Base-by-base conservation (phyloP, 768 basidiomycete genomes). In the Kwoniella mangroviensis region DNA sequence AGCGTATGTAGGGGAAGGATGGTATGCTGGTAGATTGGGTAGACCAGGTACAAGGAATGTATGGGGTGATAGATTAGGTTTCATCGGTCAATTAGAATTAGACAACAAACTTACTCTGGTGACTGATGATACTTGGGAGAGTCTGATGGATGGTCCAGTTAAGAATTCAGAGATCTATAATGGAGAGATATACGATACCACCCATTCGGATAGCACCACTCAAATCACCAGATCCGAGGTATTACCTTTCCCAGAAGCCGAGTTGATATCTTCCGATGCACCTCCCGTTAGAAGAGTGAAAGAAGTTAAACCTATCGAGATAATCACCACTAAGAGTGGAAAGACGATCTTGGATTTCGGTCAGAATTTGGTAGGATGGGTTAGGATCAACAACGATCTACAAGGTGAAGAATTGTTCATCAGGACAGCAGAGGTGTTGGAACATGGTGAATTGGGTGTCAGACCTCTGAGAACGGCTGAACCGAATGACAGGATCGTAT, bases 341-440 rank as follows among this genome's bases (percentile, higher is more conserved):
- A 78, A 80, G 57, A 73, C 41, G 15, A 68, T 81, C n/a, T 53
- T 82, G 21, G 80, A 81, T 66, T 82, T 82, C 60, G 81, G 81
- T 12, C 79, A 82, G 60, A 82, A 82, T 58, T 63, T 82, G 13
- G 80, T 79, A 1, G 81, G 81, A 15, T 78, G 77, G 76, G 43
- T 81, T 4, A 52, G 75, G 40, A 63, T 82, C 55, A 56, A 76
- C 4, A 26, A 43, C 11, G 61, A 66, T 45, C 12, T 64, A 1
- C 9, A 59, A 49, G 66, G 72, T 22, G 34, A 52, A 3, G 64
- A 70, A 51, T 63, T 82, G 19, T 45, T 69, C 17, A 24, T 82
- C 11, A 65, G 70, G 1, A 77, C 78, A 49, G 81, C 81, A 2
- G 81, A 82, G 62, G 81, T 82, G 1, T 55, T 82, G 53, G 81